phyloP scores from a whole-genome alignment of 331 rosid species.

The Malus hybrid region DNA sequence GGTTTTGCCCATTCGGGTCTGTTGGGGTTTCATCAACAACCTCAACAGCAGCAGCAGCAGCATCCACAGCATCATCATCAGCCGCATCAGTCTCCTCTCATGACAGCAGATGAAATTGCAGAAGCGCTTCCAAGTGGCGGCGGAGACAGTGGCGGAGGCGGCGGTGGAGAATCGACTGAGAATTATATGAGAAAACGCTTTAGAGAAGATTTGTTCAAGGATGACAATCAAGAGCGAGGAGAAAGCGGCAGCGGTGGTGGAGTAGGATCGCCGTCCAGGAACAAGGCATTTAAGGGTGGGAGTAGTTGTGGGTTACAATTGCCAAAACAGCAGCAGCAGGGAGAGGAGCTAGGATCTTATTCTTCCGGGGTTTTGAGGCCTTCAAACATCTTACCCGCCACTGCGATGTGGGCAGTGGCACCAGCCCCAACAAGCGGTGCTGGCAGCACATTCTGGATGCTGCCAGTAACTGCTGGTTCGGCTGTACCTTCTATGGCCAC shows the following conservation, averaged over 20 bases:
- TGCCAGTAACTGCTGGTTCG: slow-evolving; percentile 46
- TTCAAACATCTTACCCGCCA: slow-evolving; percentile 42
- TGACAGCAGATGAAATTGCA: slow-evolving; percentile 66
- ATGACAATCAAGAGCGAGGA: slow-evolving; percentile 28
- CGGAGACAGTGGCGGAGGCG: slow-evolving; percentile 26
- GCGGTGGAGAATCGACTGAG: slow-evolving; percentile 50
- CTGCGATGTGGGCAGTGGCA: slow-evolving; percentile 87
- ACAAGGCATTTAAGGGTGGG: slow-evolving; percentile 18
- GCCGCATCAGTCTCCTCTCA: slow-evolving; percentile 29
- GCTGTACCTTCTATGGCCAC: slow-evolving; percentile 16
- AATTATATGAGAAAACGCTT: slow-evolving; percentile 69
- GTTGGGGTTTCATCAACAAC: slow-evolving; percentile 58
- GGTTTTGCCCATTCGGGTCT: slow-evolving; percentile 53
- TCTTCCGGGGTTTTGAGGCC: slow-evolving; percentile 49
- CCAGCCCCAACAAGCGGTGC: slow-evolving; percentile 42
- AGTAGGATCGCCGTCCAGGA: slow-evolving; percentile 15
- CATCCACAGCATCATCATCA: slow-evolving; percentile 39
- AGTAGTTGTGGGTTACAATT: slow-evolving; percentile 25
- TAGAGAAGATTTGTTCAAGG: slow-evolving; percentile 87
- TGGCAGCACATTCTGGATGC: slow-evolving; percentile 86
- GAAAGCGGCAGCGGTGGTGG: slow-evolving; percentile 15
- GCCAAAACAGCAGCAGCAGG: slow-evolving; percentile 30
- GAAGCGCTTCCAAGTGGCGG: slow-evolving; percentile 50
- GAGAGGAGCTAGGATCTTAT: slow-evolving; percentile 8
- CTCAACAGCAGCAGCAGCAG: slow-evolving; percentile 21